Conservation (phyloP, 2,329 filamentous ascomycete species). For the Ascochyta koolunga region DNA sequence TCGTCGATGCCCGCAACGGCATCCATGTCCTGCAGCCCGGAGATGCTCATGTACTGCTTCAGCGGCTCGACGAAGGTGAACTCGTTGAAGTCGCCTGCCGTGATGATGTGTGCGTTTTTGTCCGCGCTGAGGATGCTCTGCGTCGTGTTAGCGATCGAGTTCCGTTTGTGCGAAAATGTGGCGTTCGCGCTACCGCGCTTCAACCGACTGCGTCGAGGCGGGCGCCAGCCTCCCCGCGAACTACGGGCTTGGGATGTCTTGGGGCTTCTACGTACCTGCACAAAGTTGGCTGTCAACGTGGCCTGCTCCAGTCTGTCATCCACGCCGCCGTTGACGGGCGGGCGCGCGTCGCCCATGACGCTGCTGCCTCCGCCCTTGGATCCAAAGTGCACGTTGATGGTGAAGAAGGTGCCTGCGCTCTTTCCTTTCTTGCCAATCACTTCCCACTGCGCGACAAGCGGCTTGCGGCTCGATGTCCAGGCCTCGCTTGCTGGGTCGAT, state of each 20-base stretch:
- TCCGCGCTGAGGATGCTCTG: slow-evolving; percentile 62
- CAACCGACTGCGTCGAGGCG: slow-evolving; percentile 13
- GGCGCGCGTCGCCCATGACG: slow-evolving; percentile 68
- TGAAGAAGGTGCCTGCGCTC: slow-evolving; percentile 61
- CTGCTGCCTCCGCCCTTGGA: slow-evolving; percentile 70
- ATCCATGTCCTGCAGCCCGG: slow-evolving; percentile 67
- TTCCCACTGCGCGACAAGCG: slow-evolving; percentile 70
- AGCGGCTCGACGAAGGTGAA: slow-evolving; percentile 69
- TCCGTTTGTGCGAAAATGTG: slow-evolving; percentile 25
- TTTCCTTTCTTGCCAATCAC: slow-evolving; percentile 60
- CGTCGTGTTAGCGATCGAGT: slow-evolving; percentile 38
- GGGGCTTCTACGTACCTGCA: slow-evolving; percentile 34
- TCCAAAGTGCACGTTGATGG: slow-evolving; percentile 72
- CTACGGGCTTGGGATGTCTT: slow-evolving; percentile 10
- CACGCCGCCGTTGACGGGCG: slow-evolving; percentile 70
- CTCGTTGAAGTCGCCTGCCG: slow-evolving; percentile 75
- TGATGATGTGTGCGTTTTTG: slow-evolving; percentile 62
- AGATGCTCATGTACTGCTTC: slow-evolving; percentile 58
- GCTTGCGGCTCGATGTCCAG: slow-evolving; percentile 69
- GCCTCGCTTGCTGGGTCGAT: slow-evolving; percentile 67
- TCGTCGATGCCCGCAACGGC: slow-evolving; percentile 60
- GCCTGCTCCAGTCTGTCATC: slow-evolving; percentile 63
- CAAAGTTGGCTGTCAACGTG: slow-evolving; percentile 58
- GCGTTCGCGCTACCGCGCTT: slow-evolving; percentile 18
- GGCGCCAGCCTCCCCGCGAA: slow-evolving; percentile 23